These are phyloP conservation scores for Sarocladiaceae sp. DNA, from an alignment of 2,329 filamentous ascomycete genomes.

Conservation along the genomic window DNA sequence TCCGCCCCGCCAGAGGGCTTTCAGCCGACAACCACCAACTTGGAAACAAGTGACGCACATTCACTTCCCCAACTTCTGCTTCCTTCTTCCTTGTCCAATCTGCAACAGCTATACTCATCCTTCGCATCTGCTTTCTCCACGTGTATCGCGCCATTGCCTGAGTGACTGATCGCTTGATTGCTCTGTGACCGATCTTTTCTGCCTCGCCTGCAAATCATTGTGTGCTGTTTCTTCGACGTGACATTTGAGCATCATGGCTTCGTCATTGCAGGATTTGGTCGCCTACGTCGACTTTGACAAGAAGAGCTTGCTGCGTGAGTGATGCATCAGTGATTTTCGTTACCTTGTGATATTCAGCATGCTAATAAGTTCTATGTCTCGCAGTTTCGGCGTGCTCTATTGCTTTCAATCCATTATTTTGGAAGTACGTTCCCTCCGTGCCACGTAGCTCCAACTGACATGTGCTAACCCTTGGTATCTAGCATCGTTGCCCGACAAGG, in stretches of 20 bases:
- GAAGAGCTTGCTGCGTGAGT: constrained; percentile 62
- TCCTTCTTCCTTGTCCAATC: too few species aligned
- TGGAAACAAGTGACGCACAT: constrained; percentile 4
- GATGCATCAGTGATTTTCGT: background rate
- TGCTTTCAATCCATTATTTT: constrained; percentile 96
- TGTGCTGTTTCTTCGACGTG: constrained; percentile 9
- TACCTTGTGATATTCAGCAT: background rate
- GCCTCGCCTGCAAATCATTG: background rate
- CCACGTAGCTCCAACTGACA: background rate
- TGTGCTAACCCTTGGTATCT: background rate
- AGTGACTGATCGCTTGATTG: too few species aligned
- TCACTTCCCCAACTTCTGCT: too few species aligned
- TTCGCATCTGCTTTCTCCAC: background rate
- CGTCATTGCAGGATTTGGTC: constrained; percentile 40
- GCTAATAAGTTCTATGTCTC: constrained; percentile 8
- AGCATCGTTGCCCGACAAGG: constrained; percentile 83
- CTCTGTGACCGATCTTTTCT: background rate
- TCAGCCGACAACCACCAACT: background rate
- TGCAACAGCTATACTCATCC: too few species aligned
- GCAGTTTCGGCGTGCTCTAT: constrained; percentile 78
- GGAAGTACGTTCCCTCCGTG: constrained; percentile 70
- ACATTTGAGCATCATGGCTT: constrained; percentile 34
- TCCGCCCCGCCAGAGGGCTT: background rate
- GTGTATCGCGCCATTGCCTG: background rate
- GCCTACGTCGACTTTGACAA: constrained; percentile 67